A percentile compares a stretch with the other conserved stretches of the same genome.
Conservation (phyloP, 1,284 basidiomycete genomes). For the Agaricales sp. region DNA sequence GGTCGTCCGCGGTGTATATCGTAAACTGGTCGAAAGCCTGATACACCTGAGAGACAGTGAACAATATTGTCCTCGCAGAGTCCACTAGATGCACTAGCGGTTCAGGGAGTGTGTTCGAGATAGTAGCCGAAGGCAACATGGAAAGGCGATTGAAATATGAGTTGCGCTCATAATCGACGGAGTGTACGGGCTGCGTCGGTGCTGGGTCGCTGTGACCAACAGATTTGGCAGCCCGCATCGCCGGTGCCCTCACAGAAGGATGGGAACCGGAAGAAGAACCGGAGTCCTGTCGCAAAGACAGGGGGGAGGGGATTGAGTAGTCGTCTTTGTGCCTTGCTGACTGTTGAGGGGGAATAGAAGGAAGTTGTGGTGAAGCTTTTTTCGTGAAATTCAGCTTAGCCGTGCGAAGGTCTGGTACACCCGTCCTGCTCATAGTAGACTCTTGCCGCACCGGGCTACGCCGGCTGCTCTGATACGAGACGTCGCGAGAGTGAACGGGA, state of each 20-base stretch:
- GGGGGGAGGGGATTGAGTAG: conserved; percentile 29
- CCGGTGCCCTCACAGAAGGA: conserved; percentile 27
- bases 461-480: background rate
- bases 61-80: conserved; percentile 84
- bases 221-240: conserved; percentile 9
- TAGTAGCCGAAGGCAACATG: conserved; percentile 55
- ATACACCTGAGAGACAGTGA: conserved; percentile 89
- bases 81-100: conserved; percentile 75
- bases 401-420: conserved; percentile 77
- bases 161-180: conserved; percentile 75
- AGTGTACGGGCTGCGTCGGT: conserved; percentile 31
- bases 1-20: conserved; percentile 77
- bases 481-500: background rate
- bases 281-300: conserved; percentile 33
- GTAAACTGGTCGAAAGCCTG: conserved; percentile 87
- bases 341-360: conserved; percentile 3
- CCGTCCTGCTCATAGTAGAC: conserved; percentile 55
- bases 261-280: conserved; percentile 21
- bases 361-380: conserved; percentile 6
- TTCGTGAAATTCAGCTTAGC: conserved; percentile 29
- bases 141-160: conserved; percentile 89
- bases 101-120: conserved; percentile 64
- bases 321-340: conserved; percentile 19
- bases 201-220: conserved; percentile 8
- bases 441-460: conserved; percentile 16